phyloP scores from a whole-genome alignment of 2,329 filamentous ascomycete species.

The Nothophoma quercina region DNA sequence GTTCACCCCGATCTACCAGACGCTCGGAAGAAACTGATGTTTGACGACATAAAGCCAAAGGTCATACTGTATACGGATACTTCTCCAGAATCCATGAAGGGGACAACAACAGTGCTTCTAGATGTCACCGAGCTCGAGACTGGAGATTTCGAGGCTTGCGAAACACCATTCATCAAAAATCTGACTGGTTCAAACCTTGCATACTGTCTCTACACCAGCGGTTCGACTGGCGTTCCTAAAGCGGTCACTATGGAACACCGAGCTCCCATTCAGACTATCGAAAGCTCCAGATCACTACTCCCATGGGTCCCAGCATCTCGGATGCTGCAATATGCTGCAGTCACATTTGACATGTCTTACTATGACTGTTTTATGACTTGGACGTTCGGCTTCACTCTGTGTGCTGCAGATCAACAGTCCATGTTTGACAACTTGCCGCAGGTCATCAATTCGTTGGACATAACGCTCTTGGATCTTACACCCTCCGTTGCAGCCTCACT shows the following conservation, averaged over 20 bases:
- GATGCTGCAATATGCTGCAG: conserved; percentile 54
- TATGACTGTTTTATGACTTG: conserved; percentile 57
- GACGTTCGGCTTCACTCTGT: conserved; percentile 54
- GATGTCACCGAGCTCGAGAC: conserved; percentile 22
- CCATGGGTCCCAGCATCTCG: conserved; percentile 50
- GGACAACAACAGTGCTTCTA: conserved; percentile 21
- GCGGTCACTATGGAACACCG: conserved; percentile 54
- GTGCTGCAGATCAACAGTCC: conserved; percentile 47
- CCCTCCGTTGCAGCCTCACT: conserved; percentile 53
- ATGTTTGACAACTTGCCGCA: conserved; percentile 50
- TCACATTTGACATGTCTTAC: conserved; percentile 57
- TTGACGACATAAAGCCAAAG: conserved; percentile 43
- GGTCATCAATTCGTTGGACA: conserved; percentile 45
- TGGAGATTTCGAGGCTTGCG: conserved; percentile 6
- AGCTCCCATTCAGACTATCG: conserved; percentile 52
- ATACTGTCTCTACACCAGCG: conserved; percentile 55
- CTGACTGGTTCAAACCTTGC: conserved; percentile 44
- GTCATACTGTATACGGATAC: conserved; percentile 31
- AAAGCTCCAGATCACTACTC: conserved; percentile 48
- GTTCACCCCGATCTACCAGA: conserved; percentile 47
- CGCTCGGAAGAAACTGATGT: conserved; percentile 46
- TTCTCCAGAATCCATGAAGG: not conserved
- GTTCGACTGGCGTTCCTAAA: conserved; percentile 55
- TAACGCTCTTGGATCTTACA: conserved; percentile 53
- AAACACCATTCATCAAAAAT: conserved; percentile 36